phyloP scores from a whole-genome alignment of 1,284 basidiomycete species.

The Trichosporon sp. region DNA sequence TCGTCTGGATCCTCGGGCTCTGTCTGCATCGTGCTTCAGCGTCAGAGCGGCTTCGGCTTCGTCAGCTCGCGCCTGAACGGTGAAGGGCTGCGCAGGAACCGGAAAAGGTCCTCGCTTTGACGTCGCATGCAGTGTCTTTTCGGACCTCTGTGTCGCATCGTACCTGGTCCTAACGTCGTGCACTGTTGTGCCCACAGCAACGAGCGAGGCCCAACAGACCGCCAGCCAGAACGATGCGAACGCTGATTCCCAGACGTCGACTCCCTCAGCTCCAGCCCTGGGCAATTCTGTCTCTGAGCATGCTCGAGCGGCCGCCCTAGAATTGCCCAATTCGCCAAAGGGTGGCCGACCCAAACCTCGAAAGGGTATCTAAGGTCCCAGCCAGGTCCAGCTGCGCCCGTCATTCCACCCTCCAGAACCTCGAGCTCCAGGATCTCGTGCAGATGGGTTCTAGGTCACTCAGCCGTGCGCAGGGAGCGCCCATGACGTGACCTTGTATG shows the following conservation, averaged over 20 bases:
- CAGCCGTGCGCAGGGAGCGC: background rate
- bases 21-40: too few species aligned
- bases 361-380: background rate
- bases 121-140: background rate
- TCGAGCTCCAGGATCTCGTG: background rate
- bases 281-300: background rate
- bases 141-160: background rate
- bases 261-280: background rate
- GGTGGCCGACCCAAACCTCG: background rate
- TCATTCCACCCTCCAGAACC: background rate
- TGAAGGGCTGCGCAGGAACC: background rate
- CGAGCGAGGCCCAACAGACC: background rate
- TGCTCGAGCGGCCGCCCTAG: background rate
- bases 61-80: too few species aligned
- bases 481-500: background rate
- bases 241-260: background rate
- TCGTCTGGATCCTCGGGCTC: too few species aligned
- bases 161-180: background rate
- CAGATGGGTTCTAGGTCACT: background rate
- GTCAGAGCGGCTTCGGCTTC: too few species aligned
- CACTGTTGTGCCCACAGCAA: background rate
- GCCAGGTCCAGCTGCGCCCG: background rate
- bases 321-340: background rate
- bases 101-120: background rate
- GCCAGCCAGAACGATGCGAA: background rate